phyloP scores from a whole-genome alignment of 768 basidiomycete species.

The Boletus rubroflammeus region DNA sequence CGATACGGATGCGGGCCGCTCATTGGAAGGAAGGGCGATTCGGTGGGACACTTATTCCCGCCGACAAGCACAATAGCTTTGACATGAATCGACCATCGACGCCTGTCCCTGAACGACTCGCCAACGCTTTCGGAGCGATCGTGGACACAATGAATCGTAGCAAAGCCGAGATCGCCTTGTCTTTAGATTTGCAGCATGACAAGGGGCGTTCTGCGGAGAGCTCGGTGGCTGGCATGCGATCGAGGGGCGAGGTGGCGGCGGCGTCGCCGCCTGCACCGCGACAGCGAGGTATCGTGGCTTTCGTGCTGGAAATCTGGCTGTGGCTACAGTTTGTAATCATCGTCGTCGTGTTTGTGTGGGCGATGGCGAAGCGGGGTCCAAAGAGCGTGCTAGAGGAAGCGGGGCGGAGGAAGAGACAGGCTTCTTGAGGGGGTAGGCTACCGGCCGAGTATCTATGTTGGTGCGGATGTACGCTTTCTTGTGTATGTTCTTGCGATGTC shows the following conservation, averaged over 20 bases:
- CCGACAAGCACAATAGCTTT: conserved; percentile 10
- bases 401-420: conserved; percentile 28
- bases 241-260: conserved; percentile 3
- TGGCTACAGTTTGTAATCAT: conserved; percentile 81
- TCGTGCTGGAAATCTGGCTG: conserved; percentile 75
- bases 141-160: conserved; percentile 38
- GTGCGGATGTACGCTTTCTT: conserved; percentile 2
- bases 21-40: conserved; percentile 61
- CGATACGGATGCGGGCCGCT: conserved; percentile 54
- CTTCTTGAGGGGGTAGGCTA: conserved; percentile 7
- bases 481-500: not conserved
- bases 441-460: not conserved
- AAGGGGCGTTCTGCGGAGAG: not conserved
- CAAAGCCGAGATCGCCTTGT: conserved; percentile 12
- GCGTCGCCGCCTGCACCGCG: conserved; percentile 20
- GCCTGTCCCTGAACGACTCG: conserved; percentile 40
- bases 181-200: conserved; percentile 13
- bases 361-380: conserved; percentile 76
- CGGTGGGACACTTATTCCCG: conserved; percentile 31
- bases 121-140: conserved; percentile 43
- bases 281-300: conserved; percentile 34
- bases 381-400: conserved; percentile 58
- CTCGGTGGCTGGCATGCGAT: not conserved
- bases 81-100: conserved; percentile 27
- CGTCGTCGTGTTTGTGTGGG: conserved; percentile 72